Evolutionary conservation across 305 asterid genomes (phyloP).

Genomic region (Solanum hybrid): DNA sequence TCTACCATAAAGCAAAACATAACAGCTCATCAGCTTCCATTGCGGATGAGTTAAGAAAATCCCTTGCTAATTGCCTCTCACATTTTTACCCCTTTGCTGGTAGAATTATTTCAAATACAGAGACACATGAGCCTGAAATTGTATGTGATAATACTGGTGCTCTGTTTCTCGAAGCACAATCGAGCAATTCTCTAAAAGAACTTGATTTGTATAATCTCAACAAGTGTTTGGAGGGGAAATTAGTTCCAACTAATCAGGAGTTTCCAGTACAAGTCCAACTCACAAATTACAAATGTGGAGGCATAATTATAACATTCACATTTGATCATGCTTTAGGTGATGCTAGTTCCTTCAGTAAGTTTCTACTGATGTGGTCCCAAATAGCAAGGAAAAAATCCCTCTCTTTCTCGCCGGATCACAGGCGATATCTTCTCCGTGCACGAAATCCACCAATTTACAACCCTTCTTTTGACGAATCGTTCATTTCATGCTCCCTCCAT

Average conservation of each 20-base stretch:
- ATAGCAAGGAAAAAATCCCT: slow-evolving; percentile 22
- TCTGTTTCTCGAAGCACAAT: slow-evolving; percentile 32
- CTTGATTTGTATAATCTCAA: slow-evolving; percentile 37
- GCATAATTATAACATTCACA: slow-evolving; percentile 35
- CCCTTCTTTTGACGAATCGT: slow-evolving; percentile 29
- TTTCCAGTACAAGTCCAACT: slow-evolving; percentile 36
- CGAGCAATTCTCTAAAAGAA: slow-evolving; percentile 21
- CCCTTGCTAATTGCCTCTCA: slow-evolving; percentile 34
- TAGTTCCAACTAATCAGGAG: slow-evolving; percentile 15
- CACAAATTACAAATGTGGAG: slow-evolving; percentile 35
- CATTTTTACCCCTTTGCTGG: slow-evolving; percentile 53
- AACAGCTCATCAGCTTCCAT: background rate
- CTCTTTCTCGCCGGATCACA: slow-evolving; percentile 32
- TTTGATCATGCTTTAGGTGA: slow-evolving; percentile 64
- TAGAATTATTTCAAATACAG: slow-evolving; percentile 22
- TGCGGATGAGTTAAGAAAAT: slow-evolving; percentile 15
- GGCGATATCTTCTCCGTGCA: slow-evolving; percentile 29
- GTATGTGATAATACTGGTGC: slow-evolving; percentile 39
- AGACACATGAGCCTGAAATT: slow-evolving; percentile 40
- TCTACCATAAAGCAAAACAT: slow-evolving; percentile 15
- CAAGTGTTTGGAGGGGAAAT: slow-evolving; percentile 23
- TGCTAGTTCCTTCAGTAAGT: slow-evolving; percentile 41
- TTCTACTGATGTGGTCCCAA: slow-evolving; percentile 39
- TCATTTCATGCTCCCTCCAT: slow-evolving; percentile 42
- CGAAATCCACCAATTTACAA: slow-evolving; percentile 29